Conservation (phyloP, 208 protist genomes). For the Leishmania guyanensis region DNA sequence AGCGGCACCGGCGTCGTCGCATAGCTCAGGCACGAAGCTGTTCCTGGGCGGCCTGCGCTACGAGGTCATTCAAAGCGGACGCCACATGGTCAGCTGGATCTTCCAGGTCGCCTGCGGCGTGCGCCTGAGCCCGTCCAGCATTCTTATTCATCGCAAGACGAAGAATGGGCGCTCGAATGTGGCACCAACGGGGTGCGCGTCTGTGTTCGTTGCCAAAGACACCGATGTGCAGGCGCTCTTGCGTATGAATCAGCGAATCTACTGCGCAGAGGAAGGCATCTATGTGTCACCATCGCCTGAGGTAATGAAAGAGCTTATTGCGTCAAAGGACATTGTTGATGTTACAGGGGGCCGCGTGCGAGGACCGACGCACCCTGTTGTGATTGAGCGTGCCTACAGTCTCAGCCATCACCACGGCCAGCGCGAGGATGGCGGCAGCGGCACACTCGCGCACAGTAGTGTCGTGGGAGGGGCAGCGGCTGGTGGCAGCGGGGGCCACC, state of each 20-base stretch:
- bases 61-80: conserved; percentile 80
- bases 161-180: conserved; percentile 46
- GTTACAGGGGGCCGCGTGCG: conserved; percentile 50
- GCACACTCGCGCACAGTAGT: not conserved
- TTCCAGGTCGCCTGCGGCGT: conserved; percentile 68
- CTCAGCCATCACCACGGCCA: conserved; percentile 34
- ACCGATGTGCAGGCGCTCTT: conserved; percentile 55
- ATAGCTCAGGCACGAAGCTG: conserved; percentile 60
- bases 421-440: conserved; percentile 13
- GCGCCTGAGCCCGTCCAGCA: conserved; percentile 44
- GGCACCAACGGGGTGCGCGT: conserved; percentile 77
- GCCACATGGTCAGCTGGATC: conserved; percentile 73
- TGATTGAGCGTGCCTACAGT: conserved; percentile 81
- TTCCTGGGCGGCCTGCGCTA: conserved; percentile 86
- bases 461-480: not conserved
- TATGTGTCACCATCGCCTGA: conserved; percentile 62
- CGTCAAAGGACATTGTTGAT: conserved; percentile 52
- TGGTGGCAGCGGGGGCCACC: not conserved
- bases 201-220: conserved; percentile 64
- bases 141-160: conserved; percentile 80
- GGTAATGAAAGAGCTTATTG: conserved; percentile 58
- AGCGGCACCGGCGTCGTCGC: not conserved
- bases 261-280: conserved; percentile 66
- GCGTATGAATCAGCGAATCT: conserved; percentile 77
- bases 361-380: conserved; percentile 75